Evolutionary conservation across 331 rosid species (phyloP).

Genomic region (Saraca asoca): DNA sequence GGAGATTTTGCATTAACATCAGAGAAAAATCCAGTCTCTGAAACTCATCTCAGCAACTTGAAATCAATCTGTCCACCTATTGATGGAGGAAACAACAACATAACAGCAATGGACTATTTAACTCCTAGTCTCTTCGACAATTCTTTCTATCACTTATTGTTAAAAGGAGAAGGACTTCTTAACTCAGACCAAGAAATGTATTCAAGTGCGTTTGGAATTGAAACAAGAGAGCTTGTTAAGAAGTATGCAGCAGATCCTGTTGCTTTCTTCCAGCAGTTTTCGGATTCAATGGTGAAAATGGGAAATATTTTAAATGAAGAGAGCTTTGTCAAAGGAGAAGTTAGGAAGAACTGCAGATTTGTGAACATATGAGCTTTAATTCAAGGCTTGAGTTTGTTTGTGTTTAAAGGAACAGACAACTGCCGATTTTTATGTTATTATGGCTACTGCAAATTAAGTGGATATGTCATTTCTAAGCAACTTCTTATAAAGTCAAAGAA

Average conservation of each 20-base stretch:
- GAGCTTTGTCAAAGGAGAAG: slow-evolving; percentile 67
- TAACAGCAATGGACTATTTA: slow-evolving; percentile 70
- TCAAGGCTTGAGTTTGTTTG: no score
- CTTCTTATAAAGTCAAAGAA: no score
- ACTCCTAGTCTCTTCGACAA: slow-evolving; percentile 86
- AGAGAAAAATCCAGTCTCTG: slow-evolving; percentile 49
- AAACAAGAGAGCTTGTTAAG: slow-evolving; percentile 68
- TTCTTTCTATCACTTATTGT: slow-evolving; percentile 67
- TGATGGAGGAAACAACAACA: slow-evolving; percentile 55
- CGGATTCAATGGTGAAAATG: slow-evolving; percentile 88
- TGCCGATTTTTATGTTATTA: no score
- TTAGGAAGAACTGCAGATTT: slow-evolving; percentile 86
- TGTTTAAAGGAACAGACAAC: no score
- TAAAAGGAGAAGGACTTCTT: slow-evolving; percentile 72
- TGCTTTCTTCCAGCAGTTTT: slow-evolving; percentile 83
- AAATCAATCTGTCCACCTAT: slow-evolving; percentile 61
- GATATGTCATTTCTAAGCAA: no score
- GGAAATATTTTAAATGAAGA: slow-evolving; percentile 72
- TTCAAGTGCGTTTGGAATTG: slow-evolving; percentile 63
- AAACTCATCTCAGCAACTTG: slow-evolving; percentile 45
- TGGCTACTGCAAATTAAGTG: no score
- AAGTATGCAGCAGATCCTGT: slow-evolving; percentile 69
- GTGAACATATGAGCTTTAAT: slow-evolving; percentile 87
- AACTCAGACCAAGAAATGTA: slow-evolving; percentile 80
- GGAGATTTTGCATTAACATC: slow-evolving; percentile 57